Evolutionary conservation across 2,329 filamentous ascomycete genomes (phyloP).

Genomic region (Colletotrichum falcatum): DNA sequence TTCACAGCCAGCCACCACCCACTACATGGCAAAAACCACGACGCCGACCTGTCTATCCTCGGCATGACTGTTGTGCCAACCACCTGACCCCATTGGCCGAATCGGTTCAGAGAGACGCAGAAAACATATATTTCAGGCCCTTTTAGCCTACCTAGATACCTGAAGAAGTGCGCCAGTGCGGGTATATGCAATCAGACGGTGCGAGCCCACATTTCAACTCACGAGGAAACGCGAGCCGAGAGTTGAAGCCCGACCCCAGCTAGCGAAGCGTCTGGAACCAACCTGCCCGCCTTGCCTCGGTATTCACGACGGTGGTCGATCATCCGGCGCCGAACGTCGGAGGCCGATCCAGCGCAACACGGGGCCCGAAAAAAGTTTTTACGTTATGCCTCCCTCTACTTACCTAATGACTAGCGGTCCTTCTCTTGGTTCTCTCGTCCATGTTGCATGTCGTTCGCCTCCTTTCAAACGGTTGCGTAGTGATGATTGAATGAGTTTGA

Average conservation of each 20-base stretch:
- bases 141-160: too few species aligned
- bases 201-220: background rate
- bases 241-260: slow-evolving; percentile 3
- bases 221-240: background rate
- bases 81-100: background rate
- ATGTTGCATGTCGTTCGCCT: background rate
- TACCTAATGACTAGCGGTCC: background rate
- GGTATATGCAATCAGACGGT: background rate
- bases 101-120: background rate
- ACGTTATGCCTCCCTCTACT: background rate
- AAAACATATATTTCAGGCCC: background rate
- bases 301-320: slow-evolving; percentile 11
- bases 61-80: background rate
- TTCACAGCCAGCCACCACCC: background rate
- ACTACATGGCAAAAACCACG: slow-evolving; percentile 4
- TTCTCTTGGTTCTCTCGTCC: background rate
- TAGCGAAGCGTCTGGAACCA: slow-evolving; percentile 27
- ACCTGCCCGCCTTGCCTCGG: background rate
- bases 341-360: background rate
- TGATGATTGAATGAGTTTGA: slow-evolving; percentile 28
- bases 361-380: slow-evolving; percentile 20
- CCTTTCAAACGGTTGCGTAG: background rate
- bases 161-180: background rate
- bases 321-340: background rate
- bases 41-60: background rate